These are phyloP conservation scores for Talaromyces verruculosus DNA, from an alignment of 2,329 filamentous ascomycete genomes.

Conservation along the genomic window DNA sequence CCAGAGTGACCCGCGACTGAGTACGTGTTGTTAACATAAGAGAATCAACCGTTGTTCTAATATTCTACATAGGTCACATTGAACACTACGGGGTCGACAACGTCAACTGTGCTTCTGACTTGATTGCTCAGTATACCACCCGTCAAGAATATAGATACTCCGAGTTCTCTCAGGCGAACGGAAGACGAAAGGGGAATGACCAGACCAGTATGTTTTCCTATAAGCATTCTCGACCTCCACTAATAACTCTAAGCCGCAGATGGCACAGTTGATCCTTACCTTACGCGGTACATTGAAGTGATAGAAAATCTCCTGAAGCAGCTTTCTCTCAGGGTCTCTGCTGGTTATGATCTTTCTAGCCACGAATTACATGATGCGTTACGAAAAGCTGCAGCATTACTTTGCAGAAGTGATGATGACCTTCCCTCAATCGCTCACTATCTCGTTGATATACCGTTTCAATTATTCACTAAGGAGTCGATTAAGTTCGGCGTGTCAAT, in stretches of 20 bases:
- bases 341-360: constrained; percentile 68
- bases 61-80: constrained; percentile 56
- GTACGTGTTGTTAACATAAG: constrained; percentile 31
- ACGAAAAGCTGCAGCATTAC: constrained; percentile 77
- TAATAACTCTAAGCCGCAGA: constrained; percentile 9
- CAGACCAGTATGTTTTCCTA: constrained; percentile 12
- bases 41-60: constrained; percentile 18
- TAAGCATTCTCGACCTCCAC: neutral
- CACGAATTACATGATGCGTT: constrained; percentile 77
- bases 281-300: constrained; percentile 40
- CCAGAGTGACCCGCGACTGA: constrained; percentile 78
- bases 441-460: constrained; percentile 88
- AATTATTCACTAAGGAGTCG: constrained; percentile 88
- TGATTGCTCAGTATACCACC: constrained; percentile 94
- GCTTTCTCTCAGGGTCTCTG: constrained; percentile 69
- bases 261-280: constrained; percentile 10
- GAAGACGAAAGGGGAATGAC: constrained; percentile 13
- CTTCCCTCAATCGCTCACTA: constrained; percentile 80
- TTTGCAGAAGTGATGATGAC: constrained; percentile 74
- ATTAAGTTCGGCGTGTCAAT: constrained; percentile 94
- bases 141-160: constrained; percentile 93
- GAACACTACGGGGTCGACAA: constrained; percentile 70
- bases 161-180: constrained; percentile 56
- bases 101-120: constrained; percentile 92
- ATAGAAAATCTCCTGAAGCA: constrained; percentile 64